Evolutionary conservation across 768 basidiomycete species (phyloP), one percentile per base, ranked within the genome.

Genomic region (Hypholoma sublateritium): DNA sequence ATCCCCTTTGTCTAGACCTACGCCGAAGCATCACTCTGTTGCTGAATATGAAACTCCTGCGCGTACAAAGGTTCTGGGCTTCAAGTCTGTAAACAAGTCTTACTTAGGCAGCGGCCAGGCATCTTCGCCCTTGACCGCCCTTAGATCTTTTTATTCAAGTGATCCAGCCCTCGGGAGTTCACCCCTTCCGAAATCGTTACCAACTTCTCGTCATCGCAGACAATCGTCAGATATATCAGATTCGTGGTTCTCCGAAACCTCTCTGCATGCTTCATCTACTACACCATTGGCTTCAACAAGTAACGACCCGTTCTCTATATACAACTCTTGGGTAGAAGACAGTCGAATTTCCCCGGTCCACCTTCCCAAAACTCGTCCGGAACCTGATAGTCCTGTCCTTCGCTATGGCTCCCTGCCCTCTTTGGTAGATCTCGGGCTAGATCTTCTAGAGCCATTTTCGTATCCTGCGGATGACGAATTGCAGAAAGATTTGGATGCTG

Each of bases 321-420:
- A 76, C 61, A 73, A 72, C 24, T 69, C 77, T 35, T 74, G 77
- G 74, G 59, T 59, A 49, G 71, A 66, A 35, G 64, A 58, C 45
- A 55, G 54, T 13, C 63, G 46, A 51, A 59, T 59, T 17, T 63
- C 68, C 36, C 68, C 67, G 25, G 69, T 63, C 39, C 68, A 67
- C 45, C 66, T 73, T 25, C 61, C 72, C 25, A 68, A 72, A 55
- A 66, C 72, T 17, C 68, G 62, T 19, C 59, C 70, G 37, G 75
- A 76, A 43, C 65, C 67, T 9, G 84, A 83, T 57, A 87, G 86
- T 57, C 87, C 86, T 24, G 80, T 87, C 16, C 66, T 83, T 43
- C 72, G 81, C 55, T 78, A 69, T 56, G 67, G 69, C 14, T 59
- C 59, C 25, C 59, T 71, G 21, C 67, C 77, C 13, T 64, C 74